Percentiles rank a stretch among this genome's conserved stretches.
Evolutionary conservation across 148 eudicot genomes (phyloP).

Genomic region (Simmondsia chinensis): DNA sequence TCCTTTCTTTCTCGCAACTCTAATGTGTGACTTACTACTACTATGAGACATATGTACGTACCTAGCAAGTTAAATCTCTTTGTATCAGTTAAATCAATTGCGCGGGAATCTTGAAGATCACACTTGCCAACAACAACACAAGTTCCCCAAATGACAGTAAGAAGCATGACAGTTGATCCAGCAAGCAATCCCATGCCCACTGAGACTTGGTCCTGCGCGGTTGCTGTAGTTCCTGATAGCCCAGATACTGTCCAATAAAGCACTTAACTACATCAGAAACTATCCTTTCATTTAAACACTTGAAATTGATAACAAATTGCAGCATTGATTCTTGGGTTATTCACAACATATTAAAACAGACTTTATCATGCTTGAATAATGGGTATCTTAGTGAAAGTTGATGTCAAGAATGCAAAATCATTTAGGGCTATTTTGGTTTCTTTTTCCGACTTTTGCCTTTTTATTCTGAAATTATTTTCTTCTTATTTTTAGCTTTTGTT

Average conservation of each 20-base stretch:
- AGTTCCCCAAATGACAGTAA: constrained; percentile 79
- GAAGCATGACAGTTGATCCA: constrained; percentile 90
- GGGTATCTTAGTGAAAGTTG: background rate
- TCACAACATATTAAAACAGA: too few species aligned
- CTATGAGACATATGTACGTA: constrained; percentile 2
- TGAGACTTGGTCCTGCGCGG: constrained; percentile 85
- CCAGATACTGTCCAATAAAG: constrained; percentile 58
- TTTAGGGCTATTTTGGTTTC: too few species aligned
- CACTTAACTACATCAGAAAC: background rate
- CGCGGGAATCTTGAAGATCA: constrained; percentile 37
- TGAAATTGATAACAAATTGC: too few species aligned
- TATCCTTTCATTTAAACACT: background rate
- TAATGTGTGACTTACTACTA: too few species aligned
- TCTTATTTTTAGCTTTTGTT: too few species aligned
- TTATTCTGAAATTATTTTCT: too few species aligned
- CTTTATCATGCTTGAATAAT: background rate
- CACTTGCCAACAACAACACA: constrained; percentile 84
- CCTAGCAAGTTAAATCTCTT: constrained; percentile 53
- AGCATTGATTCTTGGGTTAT: too few species aligned
- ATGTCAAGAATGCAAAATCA: background rate
- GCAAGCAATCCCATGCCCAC: constrained; percentile 96
- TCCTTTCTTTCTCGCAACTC: too few species aligned
- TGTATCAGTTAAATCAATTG: constrained; percentile 54
- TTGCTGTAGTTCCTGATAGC: constrained; percentile 58
- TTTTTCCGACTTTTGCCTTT: too few species aligned